These are phyloP conservation scores for Xylariaceae sp. DNA, from an alignment of 2,329 filamentous ascomycete species.

Conservation along the genomic window DNA sequence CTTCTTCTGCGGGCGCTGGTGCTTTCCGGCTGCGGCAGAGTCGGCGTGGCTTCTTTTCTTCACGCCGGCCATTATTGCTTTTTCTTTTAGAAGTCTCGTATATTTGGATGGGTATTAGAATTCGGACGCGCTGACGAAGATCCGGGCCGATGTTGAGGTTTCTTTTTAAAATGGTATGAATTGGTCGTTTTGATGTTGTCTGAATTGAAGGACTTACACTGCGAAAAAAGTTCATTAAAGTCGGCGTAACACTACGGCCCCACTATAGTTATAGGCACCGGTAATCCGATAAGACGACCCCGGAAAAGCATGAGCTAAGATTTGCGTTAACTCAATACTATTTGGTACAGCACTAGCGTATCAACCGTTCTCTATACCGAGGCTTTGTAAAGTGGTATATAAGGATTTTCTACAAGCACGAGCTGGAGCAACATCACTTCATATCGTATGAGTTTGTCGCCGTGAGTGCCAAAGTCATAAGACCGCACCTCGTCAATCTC, in stretches of 20 bases:
- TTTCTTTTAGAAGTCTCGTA: background rate
- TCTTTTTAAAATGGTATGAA: background rate
- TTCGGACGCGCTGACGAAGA: background rate
- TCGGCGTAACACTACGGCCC: background rate
- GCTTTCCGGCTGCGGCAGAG: constrained; percentile 27
- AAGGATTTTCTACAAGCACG: too few relatives aligned
- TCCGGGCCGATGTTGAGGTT: background rate
- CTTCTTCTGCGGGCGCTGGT: constrained; percentile 45
- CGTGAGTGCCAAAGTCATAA: background rate
- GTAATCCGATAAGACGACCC: too few relatives aligned
- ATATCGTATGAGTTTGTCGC: background rate
- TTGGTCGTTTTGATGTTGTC: background rate
- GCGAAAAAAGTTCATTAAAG: constrained; percentile 4
- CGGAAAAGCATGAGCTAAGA: background rate
- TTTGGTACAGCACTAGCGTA: background rate
- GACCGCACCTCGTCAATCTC: background rate
- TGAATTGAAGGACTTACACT: background rate
- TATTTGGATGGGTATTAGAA: background rate
- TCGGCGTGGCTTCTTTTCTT: constrained; percentile 31
- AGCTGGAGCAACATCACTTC: too few relatives aligned
- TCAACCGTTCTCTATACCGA: background rate
- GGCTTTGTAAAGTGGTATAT: too few relatives aligned
- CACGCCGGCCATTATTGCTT: constrained; percentile 24
- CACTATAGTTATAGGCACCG: background rate
- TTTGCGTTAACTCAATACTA: background rate